A percentile compares a stretch with the other conserved stretches of the same genome.
These are phyloP conservation scores for Gonapodya prolifera DNA, from an alignment of 192 early-diverging fungal species.

Conservation along the genomic window DNA sequence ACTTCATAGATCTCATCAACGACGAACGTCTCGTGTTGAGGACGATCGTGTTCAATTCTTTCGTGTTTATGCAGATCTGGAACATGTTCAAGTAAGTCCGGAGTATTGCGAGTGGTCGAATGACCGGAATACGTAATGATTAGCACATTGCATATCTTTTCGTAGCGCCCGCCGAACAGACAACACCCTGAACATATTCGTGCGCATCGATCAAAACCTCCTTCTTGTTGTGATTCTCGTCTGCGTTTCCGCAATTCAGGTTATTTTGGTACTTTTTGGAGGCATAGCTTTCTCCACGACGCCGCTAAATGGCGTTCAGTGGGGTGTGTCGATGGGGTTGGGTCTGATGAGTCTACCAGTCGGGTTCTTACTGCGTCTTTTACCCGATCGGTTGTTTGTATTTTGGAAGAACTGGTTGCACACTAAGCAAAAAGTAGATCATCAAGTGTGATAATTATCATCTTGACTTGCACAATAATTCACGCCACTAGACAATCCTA, in stretches of 20 bases:
- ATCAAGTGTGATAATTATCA: too few relatives aligned
- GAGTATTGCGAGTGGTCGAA: too few relatives aligned
- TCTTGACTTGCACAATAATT: too few relatives aligned
- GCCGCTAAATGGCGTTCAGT: constrained; percentile 52
- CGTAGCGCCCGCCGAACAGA: constrained; percentile 54
- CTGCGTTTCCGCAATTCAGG: constrained; percentile 60
- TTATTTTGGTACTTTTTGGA: constrained; percentile 50
- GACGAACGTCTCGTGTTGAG: background rate
- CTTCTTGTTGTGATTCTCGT: constrained; percentile 73
- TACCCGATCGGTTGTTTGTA: constrained; percentile 48
- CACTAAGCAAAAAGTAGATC: too few relatives aligned
- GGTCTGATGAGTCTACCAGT: constrained; percentile 72
- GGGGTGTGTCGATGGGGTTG: constrained; percentile 68
- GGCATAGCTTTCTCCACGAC: constrained; percentile 62
- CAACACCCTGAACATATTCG: constrained; percentile 77
- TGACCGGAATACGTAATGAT: background rate
- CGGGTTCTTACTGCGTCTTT: constrained; percentile 71
- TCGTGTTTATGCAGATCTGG: background rate
- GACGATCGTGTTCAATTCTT: background rate
- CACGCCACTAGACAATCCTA: too few relatives aligned
- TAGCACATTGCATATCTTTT: background rate
- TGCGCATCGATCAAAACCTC: constrained; percentile 56
- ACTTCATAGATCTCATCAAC: background rate
- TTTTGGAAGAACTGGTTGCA: background rate
- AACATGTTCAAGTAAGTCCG: background rate